Conservation (phyloP, 208 protist genomes). For the Leishmania lainsoni region DNA sequence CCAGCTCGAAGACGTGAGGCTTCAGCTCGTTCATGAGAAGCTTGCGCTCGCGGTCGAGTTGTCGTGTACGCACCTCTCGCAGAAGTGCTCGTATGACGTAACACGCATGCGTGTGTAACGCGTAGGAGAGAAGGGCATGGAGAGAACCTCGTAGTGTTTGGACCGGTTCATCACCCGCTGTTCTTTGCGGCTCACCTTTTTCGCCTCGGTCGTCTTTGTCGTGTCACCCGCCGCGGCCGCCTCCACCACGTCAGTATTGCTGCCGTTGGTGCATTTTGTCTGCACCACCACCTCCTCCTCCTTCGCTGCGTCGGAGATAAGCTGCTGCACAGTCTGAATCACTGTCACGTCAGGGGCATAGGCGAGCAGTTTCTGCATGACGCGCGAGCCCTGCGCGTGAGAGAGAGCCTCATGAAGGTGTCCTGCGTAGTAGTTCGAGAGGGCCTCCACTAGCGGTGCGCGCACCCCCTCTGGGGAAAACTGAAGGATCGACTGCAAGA, state of each 20-base stretch:
- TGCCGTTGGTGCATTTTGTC: slow-evolving; percentile 28
- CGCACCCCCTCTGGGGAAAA: slow-evolving; percentile 41
- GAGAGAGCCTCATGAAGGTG: slow-evolving; percentile 58
- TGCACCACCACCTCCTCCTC: slow-evolving; percentile 47
- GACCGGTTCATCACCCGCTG: slow-evolving; percentile 65
- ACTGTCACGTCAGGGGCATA: slow-evolving; percentile 71
- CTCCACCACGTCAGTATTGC: neutral
- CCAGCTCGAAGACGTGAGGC: slow-evolving; percentile 83
- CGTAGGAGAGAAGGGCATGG: slow-evolving; percentile 75
- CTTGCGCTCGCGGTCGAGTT: slow-evolving; percentile 65
- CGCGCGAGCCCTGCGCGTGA: slow-evolving; percentile 77
- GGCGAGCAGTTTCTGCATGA: slow-evolving; percentile 86
- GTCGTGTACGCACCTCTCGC: slow-evolving; percentile 60
- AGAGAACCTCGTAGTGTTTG: slow-evolving; percentile 67
- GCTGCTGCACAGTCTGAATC: slow-evolving; percentile 42
- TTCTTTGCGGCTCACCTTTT: slow-evolving; percentile 46
- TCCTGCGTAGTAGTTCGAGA: slow-evolving; percentile 38
- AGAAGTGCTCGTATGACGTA: slow-evolving; percentile 84
- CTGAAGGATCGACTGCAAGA: slow-evolving; percentile 80
- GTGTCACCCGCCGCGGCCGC: slow-evolving; percentile 23
- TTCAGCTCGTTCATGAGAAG: slow-evolving; percentile 86
- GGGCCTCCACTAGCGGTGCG: slow-evolving; percentile 41
- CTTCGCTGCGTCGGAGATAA: slow-evolving; percentile 39
- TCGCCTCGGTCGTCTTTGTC: slow-evolving; percentile 20
- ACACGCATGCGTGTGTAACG: slow-evolving; percentile 79